These are phyloP conservation scores for Arthroderma sp. DNA, from an alignment of 2,329 filamentous ascomycete species.

Conservation along the genomic window DNA sequence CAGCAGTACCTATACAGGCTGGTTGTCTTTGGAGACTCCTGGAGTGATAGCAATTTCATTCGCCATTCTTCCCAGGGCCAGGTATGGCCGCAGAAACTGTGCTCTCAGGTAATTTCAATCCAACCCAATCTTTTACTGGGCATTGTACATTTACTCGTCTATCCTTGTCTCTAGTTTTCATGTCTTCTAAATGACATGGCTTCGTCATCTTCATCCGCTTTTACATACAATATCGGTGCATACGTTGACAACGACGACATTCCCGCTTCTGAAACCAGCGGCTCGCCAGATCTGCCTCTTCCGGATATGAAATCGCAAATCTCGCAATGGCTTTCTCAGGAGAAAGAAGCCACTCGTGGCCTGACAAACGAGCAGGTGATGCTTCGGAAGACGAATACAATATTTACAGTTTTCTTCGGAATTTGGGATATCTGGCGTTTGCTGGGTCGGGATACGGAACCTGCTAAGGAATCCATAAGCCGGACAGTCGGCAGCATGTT, in stretches of 20 bases:
- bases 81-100: conserved; percentile 26
- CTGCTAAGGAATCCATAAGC: conserved; percentile 16
- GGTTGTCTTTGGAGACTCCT: conserved; percentile 28
- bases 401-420: conserved; percentile 26
- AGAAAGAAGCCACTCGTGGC: conserved; percentile 14
- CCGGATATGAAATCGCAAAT: conserved; percentile 27
- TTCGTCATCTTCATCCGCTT: conserved; percentile 16
- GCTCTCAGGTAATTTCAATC: conserved; percentile 19
- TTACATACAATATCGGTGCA: conserved; percentile 14
- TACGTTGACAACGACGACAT: conserved; percentile 23
- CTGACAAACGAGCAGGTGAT: conserved; percentile 15
- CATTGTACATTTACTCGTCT: too few relatives aligned
- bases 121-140: neutral
- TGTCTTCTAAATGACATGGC: conserved; percentile 24
- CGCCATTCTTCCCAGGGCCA: conserved; percentile 13
- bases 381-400: conserved; percentile 19
- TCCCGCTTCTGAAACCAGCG: conserved; percentile 11
- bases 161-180: conserved; percentile 3
- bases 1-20: conserved; percentile 18
- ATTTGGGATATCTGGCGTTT: conserved; percentile 29
- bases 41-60: conserved; percentile 23
- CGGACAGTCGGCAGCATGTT: conserved; percentile 23
- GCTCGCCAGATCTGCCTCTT: conserved; percentile 16
- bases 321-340: conserved; percentile 22
- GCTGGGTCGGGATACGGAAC: conserved; percentile 16